Evolutionary conservation across 2,329 filamentous ascomycete species (phyloP).

Genomic region (Penicillium sclerotiorum): DNA sequence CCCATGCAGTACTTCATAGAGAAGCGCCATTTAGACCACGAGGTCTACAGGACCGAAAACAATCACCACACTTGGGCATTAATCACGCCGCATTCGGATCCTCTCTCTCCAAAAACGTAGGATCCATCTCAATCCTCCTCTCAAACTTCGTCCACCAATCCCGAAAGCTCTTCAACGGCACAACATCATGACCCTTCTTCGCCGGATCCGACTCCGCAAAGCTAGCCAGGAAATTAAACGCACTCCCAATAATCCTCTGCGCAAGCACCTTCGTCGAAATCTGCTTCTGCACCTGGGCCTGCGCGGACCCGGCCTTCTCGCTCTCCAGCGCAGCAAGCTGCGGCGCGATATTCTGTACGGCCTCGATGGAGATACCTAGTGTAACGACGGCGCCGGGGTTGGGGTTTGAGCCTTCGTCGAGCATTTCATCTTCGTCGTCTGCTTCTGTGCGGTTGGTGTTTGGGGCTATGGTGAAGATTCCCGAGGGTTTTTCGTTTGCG

Average conservation of each 20-base stretch:
- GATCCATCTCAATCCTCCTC: slow-evolving; percentile 78
- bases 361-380: slow-evolving; percentile 81
- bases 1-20: too few relatives aligned
- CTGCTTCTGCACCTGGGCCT: slow-evolving; percentile 34
- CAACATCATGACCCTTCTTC: slow-evolving; percentile 71
- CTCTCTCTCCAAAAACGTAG: slow-evolving; percentile 80
- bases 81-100: slow-evolving; percentile 44
- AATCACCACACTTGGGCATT: too few relatives aligned
- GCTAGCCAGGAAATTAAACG: slow-evolving; percentile 92
- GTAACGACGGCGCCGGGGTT: slow-evolving; percentile 57
- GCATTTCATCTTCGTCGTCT: slow-evolving; percentile 48
- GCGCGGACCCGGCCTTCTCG: slow-evolving; percentile 28
- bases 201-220: slow-evolving; percentile 68
- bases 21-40: too few relatives aligned
- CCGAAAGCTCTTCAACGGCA: slow-evolving; percentile 92
- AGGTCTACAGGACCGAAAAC: too few relatives aligned
- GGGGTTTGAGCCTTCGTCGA: slow-evolving; percentile 44
- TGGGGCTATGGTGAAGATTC: slow-evolving; percentile 67
- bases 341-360: slow-evolving; percentile 68
- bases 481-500: slow-evolving; percentile 85
- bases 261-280: slow-evolving; percentile 77
- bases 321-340: slow-evolving; percentile 64
- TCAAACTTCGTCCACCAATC: slow-evolving; percentile 99
- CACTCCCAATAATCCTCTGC: slow-evolving; percentile 92
- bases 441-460: slow-evolving; percentile 27